Conservation (phyloP, 495 filamentous ascomycete genomes). For the Chaetomidium leptoderma region DNA sequence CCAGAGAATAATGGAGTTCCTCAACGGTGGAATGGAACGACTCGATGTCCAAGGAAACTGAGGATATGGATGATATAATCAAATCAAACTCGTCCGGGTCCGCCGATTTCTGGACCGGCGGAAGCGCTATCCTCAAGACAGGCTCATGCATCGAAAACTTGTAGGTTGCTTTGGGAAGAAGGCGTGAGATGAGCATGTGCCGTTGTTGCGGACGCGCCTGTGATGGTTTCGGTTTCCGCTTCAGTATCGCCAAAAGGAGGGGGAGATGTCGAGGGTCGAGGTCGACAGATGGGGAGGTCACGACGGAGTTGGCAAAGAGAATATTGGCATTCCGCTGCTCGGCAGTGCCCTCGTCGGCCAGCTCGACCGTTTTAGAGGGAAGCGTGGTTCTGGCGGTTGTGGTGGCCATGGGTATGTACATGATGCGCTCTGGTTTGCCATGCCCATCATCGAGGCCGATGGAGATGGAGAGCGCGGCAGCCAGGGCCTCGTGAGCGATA, state of each 20-base stretch:
- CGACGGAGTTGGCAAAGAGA: slow-evolving; percentile 88
- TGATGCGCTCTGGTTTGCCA: slow-evolving; percentile 75
- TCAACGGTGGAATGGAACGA: slow-evolving; percentile 87
- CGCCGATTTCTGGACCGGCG: slow-evolving; percentile 56
- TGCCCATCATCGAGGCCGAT: slow-evolving; percentile 85
- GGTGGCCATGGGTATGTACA: slow-evolving; percentile 97
- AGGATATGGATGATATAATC: slow-evolving; percentile 89
- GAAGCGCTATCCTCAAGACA: slow-evolving; percentile 82
- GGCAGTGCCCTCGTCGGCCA: slow-evolving; percentile 65
- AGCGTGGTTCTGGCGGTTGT: slow-evolving; percentile 92
- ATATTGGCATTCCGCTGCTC: slow-evolving; percentile 94
- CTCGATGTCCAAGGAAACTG: slow-evolving; percentile 84
- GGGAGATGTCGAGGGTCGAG: slow-evolving; percentile 92
- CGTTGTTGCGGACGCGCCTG: slow-evolving; percentile 42
- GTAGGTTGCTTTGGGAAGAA: slow-evolving; percentile 90
- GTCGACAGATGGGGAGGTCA: slow-evolving; percentile 93
- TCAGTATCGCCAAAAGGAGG: slow-evolving; percentile 70
- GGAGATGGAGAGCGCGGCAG: slow-evolving; percentile 87
- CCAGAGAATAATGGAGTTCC: slow-evolving; percentile 79
- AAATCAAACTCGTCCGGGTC: slow-evolving; percentile 82
- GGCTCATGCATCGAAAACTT: slow-evolving; percentile 97
- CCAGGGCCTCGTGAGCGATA: slow-evolving; percentile 89
- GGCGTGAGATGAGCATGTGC: slow-evolving; percentile 76
- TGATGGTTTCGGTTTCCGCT: slow-evolving; percentile 50
- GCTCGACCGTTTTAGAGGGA: slow-evolving; percentile 87